A percentile compares a stretch with the other conserved stretches of the same genome.
Conservation (phyloP, 192 early-diverging fungal genomes). For the Coemansia sp. region DNA sequence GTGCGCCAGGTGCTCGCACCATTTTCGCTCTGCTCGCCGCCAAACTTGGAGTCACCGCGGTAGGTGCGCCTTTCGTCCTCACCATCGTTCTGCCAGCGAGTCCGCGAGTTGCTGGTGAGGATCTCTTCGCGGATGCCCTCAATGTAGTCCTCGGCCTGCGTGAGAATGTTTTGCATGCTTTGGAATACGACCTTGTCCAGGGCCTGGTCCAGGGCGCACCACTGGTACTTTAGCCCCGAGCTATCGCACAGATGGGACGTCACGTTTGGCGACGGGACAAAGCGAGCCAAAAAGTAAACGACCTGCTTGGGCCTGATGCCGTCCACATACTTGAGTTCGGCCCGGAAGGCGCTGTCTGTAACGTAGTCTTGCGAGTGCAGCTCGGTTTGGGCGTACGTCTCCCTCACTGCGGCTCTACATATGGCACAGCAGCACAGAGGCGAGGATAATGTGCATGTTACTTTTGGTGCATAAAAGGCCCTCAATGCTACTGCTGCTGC, state of each 20-base stretch:
- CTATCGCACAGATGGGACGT: slow-evolving; percentile 51
- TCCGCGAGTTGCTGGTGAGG: slow-evolving; percentile 24
- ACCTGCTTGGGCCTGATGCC: slow-evolving; percentile 80
- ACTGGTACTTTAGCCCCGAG: slow-evolving; percentile 69
- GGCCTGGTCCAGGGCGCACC: slow-evolving; percentile 67
- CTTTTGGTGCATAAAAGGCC: background rate
- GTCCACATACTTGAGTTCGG: slow-evolving; percentile 78
- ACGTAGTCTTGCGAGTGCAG: slow-evolving; percentile 66
- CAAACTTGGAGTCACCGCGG: slow-evolving; percentile 8
- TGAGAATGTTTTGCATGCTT: slow-evolving; percentile 82
- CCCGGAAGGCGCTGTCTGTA: slow-evolving; percentile 69
- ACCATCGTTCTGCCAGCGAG: slow-evolving; percentile 40
- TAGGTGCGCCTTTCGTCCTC: slow-evolving; percentile 37
- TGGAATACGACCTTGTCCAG: slow-evolving; percentile 67
- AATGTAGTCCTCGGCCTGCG: slow-evolving; percentile 64
- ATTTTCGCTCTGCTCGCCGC: background rate
- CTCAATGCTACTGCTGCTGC: background rate
- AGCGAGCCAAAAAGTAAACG: slow-evolving; percentile 75
- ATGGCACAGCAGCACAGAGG: background rate
- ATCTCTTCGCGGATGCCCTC: slow-evolving; percentile 55
- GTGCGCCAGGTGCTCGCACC: slow-evolving; percentile 22
- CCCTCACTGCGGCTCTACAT: slow-evolving; percentile 75
- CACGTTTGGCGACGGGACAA: slow-evolving; percentile 60
- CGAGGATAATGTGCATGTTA: background rate
- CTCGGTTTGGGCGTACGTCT: slow-evolving; percentile 71